Percentiles rank a stretch among this genome's conserved stretches.
These are phyloP conservation scores for Silene conica DNA, from an alignment of 148 eudicot genomes.

Conservation along the genomic window DNA sequence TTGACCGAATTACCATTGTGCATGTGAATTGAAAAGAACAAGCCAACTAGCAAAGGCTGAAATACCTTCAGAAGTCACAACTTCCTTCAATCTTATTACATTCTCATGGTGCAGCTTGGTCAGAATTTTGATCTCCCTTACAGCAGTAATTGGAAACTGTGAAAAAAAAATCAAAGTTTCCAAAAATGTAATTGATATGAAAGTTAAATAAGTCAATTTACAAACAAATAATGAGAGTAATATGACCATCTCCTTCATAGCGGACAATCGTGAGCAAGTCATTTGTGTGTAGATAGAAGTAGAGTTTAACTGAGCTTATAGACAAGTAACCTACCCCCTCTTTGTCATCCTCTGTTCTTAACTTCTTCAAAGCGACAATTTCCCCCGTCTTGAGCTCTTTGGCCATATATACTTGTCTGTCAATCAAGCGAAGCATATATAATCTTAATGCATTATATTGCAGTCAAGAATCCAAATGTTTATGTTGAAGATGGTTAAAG, in stretches of 20 bases:
- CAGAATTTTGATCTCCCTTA: conserved; percentile 46
- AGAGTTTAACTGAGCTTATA: neutral
- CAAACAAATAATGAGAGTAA: neutral
- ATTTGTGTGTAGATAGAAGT: neutral
- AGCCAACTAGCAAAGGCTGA: neutral
- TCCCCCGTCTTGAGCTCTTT: conserved; percentile 69
- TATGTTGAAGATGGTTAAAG: neutral
- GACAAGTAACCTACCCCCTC: conserved; percentile 66
- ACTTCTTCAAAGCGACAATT: conserved; percentile 71
- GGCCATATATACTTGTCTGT: conserved; percentile 90
- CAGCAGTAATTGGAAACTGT: conserved; percentile 57
- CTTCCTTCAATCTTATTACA: conserved; percentile 44
- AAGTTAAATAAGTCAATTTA: no score
- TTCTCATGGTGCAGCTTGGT: conserved; percentile 47
- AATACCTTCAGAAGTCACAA: conserved; percentile 54
- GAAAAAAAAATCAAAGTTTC: conserved; percentile 13
- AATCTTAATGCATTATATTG: neutral
- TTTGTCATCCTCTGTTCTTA: conserved; percentile 74
- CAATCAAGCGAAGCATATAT: conserved; percentile 20
- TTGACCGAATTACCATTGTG: neutral
- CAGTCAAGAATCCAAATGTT: neutral
- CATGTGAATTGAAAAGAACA: neutral
- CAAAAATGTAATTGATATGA: neutral
- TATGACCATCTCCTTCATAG: neutral
- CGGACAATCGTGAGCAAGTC: neutral